Evolutionary conservation across 352 stramenopile genomes (phyloP).

Genomic region (Hyaloperonospora brassicae): DNA sequence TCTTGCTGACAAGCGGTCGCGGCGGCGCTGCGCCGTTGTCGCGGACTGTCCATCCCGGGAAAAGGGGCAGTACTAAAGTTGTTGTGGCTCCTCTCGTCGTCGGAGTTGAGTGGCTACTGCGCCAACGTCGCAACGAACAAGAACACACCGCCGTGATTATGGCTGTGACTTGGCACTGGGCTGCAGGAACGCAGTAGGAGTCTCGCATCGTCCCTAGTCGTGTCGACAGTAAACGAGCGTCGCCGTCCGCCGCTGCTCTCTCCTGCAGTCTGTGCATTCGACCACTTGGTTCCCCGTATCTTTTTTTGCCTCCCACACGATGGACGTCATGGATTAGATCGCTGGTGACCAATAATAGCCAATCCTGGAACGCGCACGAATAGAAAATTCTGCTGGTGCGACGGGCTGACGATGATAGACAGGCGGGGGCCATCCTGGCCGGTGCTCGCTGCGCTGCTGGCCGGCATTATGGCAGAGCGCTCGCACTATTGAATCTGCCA

Average conservation of each 20-base stretch:
- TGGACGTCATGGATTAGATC: conserved; percentile 6
- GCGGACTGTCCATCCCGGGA: conserved; percentile 4
- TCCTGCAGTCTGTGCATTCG: neutral
- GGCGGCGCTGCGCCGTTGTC: conserved; percentile 11
- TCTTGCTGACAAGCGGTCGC: conserved; percentile 10
- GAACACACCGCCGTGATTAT: too few relatives aligned
- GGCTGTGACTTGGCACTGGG: too few relatives aligned
- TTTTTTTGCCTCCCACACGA: neutral
- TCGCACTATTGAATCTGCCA: conserved; percentile 16
- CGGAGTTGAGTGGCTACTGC: neutral
- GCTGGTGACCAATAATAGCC: conserved; percentile 1
- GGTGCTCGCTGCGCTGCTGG: conserved; percentile 7
- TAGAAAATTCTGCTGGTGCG: conserved; percentile 21
- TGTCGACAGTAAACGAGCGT: too few relatives aligned
- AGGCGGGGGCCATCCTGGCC: conserved; percentile 10
- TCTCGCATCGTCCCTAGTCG: too few relatives aligned
- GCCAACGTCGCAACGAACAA: neutral
- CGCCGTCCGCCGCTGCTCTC: too few relatives aligned
- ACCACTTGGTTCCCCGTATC: neutral
- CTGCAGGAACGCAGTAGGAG: too few relatives aligned
- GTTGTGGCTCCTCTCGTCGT: neutral
- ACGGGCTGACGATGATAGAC: conserved; percentile 3
- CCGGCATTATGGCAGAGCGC: conserved; percentile 15
- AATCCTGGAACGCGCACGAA: conserved; percentile 7
- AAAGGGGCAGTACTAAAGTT: neutral